These are phyloP conservation scores for Andrographis paniculata DNA, from an alignment of 305 asterid genomes.

Conservation along the genomic window DNA sequence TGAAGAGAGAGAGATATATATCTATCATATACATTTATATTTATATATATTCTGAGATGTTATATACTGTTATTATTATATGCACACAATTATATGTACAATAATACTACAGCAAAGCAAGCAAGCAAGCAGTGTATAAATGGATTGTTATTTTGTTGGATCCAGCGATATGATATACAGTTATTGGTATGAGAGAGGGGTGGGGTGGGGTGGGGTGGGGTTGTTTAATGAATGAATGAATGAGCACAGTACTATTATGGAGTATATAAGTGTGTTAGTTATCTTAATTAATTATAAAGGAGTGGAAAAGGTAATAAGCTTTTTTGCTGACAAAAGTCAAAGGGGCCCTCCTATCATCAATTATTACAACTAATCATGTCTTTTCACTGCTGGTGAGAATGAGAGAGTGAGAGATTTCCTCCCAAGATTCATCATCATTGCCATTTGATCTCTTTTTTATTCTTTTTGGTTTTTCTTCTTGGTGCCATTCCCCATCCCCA, in stretches of 20 bases:
- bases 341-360: conserved; percentile 44
- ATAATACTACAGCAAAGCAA: too few species aligned
- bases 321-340: conserved; percentile 77
- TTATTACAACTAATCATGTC: conserved; percentile 43
- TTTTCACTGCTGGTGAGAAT: conserved; percentile 29
- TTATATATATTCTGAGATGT: too few species aligned
- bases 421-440: conserved; percentile 71
- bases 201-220: too few species aligned
- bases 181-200: too few species aligned
- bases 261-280: conserved; percentile 44
- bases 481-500: background rate
- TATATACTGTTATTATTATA: too few species aligned
- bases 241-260: too few species aligned
- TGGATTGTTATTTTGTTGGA: too few species aligned
- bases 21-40: conserved; percentile 56
- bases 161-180: too few species aligned
- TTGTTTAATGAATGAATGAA: conserved; percentile 71
- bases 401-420: conserved; percentile 45
- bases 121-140: too few species aligned
- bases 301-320: conserved; percentile 72
- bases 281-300: too few species aligned
- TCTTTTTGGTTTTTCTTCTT: conserved; percentile 11
- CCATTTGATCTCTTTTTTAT: conserved; percentile 23
- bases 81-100: too few species aligned
- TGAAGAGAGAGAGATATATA: too few species aligned